A percentile compares a stretch with the other conserved stretches of the same genome.
Evolutionary conservation across 176 grass and related monocot genomes (phyloP).

Genomic region (Puccinellia tenuiflora): DNA sequence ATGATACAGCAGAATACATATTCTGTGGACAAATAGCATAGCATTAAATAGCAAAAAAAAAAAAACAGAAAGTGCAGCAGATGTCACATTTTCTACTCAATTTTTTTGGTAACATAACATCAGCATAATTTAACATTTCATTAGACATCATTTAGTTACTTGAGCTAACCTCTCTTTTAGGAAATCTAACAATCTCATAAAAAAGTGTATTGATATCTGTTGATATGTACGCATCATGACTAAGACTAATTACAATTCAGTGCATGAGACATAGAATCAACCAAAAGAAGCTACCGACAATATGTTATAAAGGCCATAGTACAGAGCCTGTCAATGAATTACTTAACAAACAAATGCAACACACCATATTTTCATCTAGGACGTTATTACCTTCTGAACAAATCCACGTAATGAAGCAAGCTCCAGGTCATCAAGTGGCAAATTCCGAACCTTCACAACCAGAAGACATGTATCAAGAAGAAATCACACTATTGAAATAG

Average conservation of each 20-base stretch:
- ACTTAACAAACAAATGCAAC: background rate
- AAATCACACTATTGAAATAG: slow-evolving; percentile 18
- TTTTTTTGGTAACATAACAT: background rate
- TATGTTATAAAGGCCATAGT: background rate
- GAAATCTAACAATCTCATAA: slow-evolving; percentile 6
- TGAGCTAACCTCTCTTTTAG: background rate
- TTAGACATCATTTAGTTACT: background rate
- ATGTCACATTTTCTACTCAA: background rate
- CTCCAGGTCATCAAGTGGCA: slow-evolving; percentile 95
- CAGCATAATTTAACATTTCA: slow-evolving; percentile 6
- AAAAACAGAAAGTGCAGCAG: slow-evolving; percentile 15
- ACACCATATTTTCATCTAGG: background rate
- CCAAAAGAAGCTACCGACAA: background rate
- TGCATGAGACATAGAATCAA: slow-evolving; percentile 18
- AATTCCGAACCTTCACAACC: slow-evolving; percentile 80
- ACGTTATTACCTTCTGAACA: slow-evolving; percentile 75
- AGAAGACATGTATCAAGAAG: slow-evolving; percentile 31
- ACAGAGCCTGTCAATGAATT: slow-evolving; percentile 12
- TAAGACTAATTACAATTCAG: slow-evolving; percentile 22
- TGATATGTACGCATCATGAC: background rate
- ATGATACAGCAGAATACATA: background rate
- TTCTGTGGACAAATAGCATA: background rate
- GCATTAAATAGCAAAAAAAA: slow-evolving; percentile 9
- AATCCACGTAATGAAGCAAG: slow-evolving; percentile 95
- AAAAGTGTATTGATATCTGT: background rate